Percentiles rank a stretch among this genome's conserved stretches.
Evolutionary conservation across 31 red algal genomes (phyloP).

Genomic region (Odonthalia washingtoniensis): DNA sequence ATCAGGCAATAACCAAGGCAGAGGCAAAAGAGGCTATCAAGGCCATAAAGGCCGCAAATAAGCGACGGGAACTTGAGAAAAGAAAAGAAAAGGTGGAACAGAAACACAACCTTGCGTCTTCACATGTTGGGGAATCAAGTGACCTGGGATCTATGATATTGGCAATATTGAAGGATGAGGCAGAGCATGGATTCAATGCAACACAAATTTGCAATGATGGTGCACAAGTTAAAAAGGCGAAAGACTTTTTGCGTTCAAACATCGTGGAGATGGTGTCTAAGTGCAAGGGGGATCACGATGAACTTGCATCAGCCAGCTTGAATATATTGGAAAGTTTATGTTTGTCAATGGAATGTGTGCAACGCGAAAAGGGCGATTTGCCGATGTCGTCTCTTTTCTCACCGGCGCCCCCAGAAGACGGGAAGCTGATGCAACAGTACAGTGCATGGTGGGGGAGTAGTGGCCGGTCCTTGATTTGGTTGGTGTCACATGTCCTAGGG

Average conservation of each 20-base stretch:
- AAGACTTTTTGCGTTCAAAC: background rate
- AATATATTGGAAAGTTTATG: background rate
- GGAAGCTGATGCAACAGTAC: background rate
- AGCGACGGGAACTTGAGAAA: background rate
- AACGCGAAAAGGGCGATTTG: background rate
- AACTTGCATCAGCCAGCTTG: background rate
- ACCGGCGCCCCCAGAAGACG: too few species aligned
- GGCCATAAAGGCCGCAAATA: slow-evolving; percentile 27
- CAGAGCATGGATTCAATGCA: background rate
- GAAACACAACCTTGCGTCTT: background rate
- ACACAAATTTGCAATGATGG: background rate
- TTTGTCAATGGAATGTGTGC: background rate
- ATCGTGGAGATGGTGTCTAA: background rate
- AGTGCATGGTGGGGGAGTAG: slow-evolving; percentile 17
- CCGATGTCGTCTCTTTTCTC: background rate
- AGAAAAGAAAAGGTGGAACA: background rate
- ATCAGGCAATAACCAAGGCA: slow-evolving; percentile 42
- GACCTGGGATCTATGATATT: background rate
- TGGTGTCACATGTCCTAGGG: slow-evolving; percentile 19
- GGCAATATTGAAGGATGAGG: background rate
- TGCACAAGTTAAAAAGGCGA: background rate
- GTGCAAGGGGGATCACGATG: background rate
- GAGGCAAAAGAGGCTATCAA: slow-evolving; percentile 44
- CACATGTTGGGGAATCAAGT: background rate
- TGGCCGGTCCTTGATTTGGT: background rate